These are phyloP conservation scores for Fistulifera pelliculosa DNA, from an alignment of 108 stramenopile genomes.

Conservation along the genomic window DNA sequence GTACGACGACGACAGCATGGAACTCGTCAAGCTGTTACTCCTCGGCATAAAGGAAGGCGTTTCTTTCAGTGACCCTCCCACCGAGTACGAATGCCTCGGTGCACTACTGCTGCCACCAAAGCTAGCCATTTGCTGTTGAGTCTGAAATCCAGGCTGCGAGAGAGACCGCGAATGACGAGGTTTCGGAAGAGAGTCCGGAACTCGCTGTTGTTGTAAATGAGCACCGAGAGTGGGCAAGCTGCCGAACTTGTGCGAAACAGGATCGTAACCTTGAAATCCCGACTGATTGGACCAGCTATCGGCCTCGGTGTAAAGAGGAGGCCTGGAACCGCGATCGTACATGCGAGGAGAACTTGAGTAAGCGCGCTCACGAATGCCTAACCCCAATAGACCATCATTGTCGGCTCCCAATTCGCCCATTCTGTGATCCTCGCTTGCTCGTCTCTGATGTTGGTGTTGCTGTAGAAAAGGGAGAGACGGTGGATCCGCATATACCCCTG, in stretches of 20 bases:
- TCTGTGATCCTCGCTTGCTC: conserved; percentile 9
- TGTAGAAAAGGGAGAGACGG: conserved; percentile 13
- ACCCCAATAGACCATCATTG: conserved; percentile 23
- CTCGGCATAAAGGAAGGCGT: too few species aligned
- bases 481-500: conserved; percentile 5
- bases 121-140: not conserved
- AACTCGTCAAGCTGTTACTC: too few species aligned
- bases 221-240: conserved; percentile 11
- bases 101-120: conserved; percentile 4
- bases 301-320: not conserved
- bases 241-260: conserved; percentile 12
- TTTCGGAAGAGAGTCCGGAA: not conserved
- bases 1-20: too few species aligned
- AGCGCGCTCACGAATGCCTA: conserved; percentile 35
- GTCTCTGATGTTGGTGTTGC: not conserved
- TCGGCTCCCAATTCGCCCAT: conserved; percentile 21
- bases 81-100: not conserved
- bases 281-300: not conserved
- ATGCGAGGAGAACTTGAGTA: conserved; percentile 30
- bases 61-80: too few species aligned
- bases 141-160: conserved; percentile 9
- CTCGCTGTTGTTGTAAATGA: conserved; percentile 14
- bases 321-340: not conserved
- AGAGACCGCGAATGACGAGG: conserved; percentile 13
- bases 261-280: not conserved